These are phyloP conservation scores for Exophiala bonariae DNA, from an alignment of 2,329 filamentous ascomycete genomes.

Conservation along the genomic window DNA sequence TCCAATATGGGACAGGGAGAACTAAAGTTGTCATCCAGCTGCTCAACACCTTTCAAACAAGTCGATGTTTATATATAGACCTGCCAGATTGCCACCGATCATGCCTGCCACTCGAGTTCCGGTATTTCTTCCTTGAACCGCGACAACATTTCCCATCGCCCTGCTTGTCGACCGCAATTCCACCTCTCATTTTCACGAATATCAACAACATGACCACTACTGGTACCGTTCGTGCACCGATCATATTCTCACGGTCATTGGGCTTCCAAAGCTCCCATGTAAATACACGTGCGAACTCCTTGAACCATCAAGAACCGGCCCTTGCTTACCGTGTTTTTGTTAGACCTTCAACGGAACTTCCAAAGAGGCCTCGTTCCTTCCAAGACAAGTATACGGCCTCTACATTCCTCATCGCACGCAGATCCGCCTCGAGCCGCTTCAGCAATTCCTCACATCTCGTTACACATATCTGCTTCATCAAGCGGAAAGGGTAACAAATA, in stretches of 20 bases:
- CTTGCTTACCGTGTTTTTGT: slow-evolving; percentile 26
- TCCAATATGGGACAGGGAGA: too few species aligned
- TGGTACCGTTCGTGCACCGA: slow-evolving; percentile 15
- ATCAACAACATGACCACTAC: slow-evolving; percentile 14
- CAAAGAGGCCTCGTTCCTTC: slow-evolving; percentile 21
- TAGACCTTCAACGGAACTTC: slow-evolving; percentile 22
- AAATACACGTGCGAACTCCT: slow-evolving; percentile 26
- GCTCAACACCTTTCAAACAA: too few species aligned
- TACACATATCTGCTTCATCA: slow-evolving; percentile 73
- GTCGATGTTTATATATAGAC: too few species aligned
- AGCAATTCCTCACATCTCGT: slow-evolving; percentile 54
- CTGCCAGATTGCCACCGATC: too few species aligned
- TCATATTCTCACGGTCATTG: slow-evolving; percentile 22
- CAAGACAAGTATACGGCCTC: slow-evolving; percentile 11
- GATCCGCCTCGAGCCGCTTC: slow-evolving; percentile 5
- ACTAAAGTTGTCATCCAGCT: too few species aligned
- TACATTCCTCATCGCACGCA: slow-evolving; percentile 10
- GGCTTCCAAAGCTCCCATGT: slow-evolving; percentile 19
- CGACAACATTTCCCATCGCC: too few species aligned
- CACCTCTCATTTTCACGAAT: too few species aligned
- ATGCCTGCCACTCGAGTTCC: too few species aligned
- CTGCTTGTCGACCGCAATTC: too few species aligned
- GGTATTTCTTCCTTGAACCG: too few species aligned
- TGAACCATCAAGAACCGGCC: slow-evolving; percentile 20
- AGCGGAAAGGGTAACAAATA: slow-evolving; percentile 70